A percentile compares a stretch with the other conserved stretches of the same genome.
Evolutionary conservation across 2,329 filamentous ascomycete species (phyloP).

Genomic region (Lecanicillium sp.): DNA sequence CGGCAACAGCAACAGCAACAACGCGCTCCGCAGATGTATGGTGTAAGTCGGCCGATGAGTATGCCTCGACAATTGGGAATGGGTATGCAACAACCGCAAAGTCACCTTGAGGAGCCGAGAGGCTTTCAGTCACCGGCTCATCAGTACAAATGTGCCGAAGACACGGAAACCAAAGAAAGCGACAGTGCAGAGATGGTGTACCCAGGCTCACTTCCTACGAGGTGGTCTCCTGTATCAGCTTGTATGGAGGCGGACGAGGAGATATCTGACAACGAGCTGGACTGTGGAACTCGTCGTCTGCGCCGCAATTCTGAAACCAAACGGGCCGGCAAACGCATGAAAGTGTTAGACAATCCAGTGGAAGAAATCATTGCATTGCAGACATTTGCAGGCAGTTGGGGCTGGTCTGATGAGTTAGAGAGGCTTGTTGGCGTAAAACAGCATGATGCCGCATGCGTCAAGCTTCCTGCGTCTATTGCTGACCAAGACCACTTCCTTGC

Average conservation of each 20-base stretch:
- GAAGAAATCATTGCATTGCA: slow-evolving; percentile 44
- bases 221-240: too few relatives aligned
- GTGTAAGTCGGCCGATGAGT: not conserved
- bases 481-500: slow-evolving; percentile 14
- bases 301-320: too few relatives aligned
- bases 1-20: not conserved
- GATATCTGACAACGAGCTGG: not conserved
- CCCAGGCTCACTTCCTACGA: too few relatives aligned
- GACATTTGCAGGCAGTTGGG: slow-evolving; percentile 48
- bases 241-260: not conserved
- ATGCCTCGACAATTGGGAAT: too few relatives aligned
- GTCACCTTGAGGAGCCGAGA: too few relatives aligned
- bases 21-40: not conserved
- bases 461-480: slow-evolving; percentile 2
- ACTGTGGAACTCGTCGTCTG: too few relatives aligned
- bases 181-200: too few relatives aligned
- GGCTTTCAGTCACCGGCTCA: too few relatives aligned
- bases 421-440: slow-evolving; percentile 15
- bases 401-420: slow-evolving; percentile 22
- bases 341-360: slow-evolving; percentile 8
- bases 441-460: slow-evolving; percentile 4
- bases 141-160: too few relatives aligned
- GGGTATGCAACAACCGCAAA: too few relatives aligned
- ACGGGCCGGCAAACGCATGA: not conserved
- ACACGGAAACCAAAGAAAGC: too few relatives aligned